A percentile compares a stretch with the other conserved stretches of the same genome.
These are phyloP conservation scores for Hevea brasiliensis DNA, from an alignment of 345 rosid species.

Conservation along the genomic window DNA sequence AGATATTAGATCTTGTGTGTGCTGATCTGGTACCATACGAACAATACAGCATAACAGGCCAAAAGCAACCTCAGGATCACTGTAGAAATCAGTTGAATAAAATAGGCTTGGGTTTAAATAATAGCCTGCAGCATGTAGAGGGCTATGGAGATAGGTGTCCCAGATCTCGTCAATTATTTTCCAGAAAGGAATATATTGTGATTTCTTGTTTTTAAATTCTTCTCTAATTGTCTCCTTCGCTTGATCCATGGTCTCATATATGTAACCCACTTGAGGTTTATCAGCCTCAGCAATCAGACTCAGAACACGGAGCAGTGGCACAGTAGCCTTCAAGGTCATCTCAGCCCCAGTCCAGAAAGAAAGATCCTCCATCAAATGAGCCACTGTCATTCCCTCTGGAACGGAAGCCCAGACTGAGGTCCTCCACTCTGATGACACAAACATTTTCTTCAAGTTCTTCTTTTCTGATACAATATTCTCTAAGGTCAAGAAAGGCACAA, in stretches of 20 bases:
- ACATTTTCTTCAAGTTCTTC: conserved; percentile 43
- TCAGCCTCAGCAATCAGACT: conserved; percentile 33
- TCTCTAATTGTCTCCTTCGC: conserved; percentile 50
- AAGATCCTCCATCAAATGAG: conserved; percentile 32
- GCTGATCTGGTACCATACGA: conserved; percentile 34
- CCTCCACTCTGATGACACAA: conserved; percentile 44
- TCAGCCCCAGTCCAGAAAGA: conserved; percentile 52
- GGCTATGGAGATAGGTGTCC: conserved; percentile 47
- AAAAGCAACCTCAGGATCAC: conserved; percentile 45
- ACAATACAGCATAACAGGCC: conserved; percentile 47
- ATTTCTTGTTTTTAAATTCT: conserved; percentile 27
- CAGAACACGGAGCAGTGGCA: conserved; percentile 45
- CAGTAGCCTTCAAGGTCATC: conserved; percentile 42
- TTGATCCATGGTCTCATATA: conserved; percentile 63
- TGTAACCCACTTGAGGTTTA: conserved; percentile 48
- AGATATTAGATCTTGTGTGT: conserved; percentile 31
- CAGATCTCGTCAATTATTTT: conserved; percentile 61
- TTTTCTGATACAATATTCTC: conserved; percentile 45
- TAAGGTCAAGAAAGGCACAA: conserved; percentile 40
- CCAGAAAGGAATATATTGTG: conserved; percentile 47
- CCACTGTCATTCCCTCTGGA: conserved; percentile 37
- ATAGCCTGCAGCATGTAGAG: conserved; percentile 70
- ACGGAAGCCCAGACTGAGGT: conserved; percentile 30
- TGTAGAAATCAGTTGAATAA: conserved; percentile 46
- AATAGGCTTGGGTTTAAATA: conserved; percentile 56